Evolutionary conservation across 352 stramenopile genomes (phyloP).

Genomic region (Plasmopara viticola): DNA sequence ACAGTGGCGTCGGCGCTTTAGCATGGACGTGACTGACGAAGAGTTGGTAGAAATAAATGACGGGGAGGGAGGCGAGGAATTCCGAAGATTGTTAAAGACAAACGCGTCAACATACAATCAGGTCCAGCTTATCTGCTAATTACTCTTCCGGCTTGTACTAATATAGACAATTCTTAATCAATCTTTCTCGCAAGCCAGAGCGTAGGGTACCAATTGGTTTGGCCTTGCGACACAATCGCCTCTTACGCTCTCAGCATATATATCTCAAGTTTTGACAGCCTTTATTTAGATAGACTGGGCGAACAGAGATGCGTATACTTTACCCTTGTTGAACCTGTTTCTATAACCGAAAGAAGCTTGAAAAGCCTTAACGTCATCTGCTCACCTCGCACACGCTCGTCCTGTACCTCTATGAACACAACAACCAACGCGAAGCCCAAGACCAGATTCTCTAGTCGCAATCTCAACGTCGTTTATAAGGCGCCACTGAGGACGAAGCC

Average conservation of each 20-base stretch:
- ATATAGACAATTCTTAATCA: neutral
- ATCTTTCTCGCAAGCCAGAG: too few relatives aligned
- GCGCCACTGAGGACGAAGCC: slow-evolving; percentile 35
- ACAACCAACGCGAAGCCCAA: slow-evolving; percentile 36
- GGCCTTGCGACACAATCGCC: too few relatives aligned
- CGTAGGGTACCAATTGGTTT: too few relatives aligned
- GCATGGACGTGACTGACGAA: slow-evolving; percentile 45
- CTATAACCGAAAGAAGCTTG: slow-evolving; percentile 16
- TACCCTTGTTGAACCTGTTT: slow-evolving; percentile 12
- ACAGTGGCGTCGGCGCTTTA: slow-evolving; percentile 41
- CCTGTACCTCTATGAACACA: slow-evolving; percentile 30
- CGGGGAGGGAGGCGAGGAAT: slow-evolving; percentile 19
- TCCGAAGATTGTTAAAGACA: slow-evolving; percentile 24
- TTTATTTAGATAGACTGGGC: too few relatives aligned
- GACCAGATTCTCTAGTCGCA: slow-evolving; percentile 68
- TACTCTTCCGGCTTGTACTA: too few relatives aligned
- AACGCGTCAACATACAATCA: slow-evolving; percentile 31
- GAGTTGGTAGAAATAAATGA: slow-evolving; percentile 37
- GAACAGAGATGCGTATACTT: too few relatives aligned
- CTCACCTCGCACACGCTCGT: slow-evolving; percentile 2
- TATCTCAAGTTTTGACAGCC: too few relatives aligned
- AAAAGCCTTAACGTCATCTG: slow-evolving; percentile 13
- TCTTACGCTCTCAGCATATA: too few relatives aligned
- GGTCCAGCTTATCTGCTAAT: slow-evolving; percentile 42
- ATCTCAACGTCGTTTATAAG: slow-evolving; percentile 67